Conservation (phyloP, 1,139 yeast genomes). For the Candida pseudoviswanathii region DNA sequence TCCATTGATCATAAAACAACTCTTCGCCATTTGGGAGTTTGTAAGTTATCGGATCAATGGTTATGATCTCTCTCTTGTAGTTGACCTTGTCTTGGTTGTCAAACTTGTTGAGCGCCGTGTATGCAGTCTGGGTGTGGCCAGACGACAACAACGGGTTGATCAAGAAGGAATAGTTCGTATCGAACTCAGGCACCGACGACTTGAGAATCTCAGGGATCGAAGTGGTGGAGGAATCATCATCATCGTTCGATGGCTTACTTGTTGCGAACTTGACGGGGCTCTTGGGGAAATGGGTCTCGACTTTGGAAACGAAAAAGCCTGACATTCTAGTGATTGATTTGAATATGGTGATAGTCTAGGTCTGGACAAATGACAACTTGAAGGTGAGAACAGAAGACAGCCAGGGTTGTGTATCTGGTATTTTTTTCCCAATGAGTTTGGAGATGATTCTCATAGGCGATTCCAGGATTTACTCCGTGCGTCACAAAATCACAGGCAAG, state of each 20-base stretch:
- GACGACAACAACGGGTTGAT: slow-evolving; percentile 42
- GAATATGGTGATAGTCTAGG: no score
- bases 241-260: slow-evolving; percentile 13
- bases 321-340: slow-evolving; percentile 1
- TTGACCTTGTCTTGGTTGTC: slow-evolving; percentile 36
- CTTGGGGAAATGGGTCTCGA: slow-evolving; percentile 28
- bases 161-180: slow-evolving; percentile 33
- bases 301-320: slow-evolving; percentile 25
- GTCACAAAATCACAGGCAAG: no score
- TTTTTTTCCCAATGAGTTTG: no score
- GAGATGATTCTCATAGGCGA: no score
- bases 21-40: slow-evolving; percentile 27
- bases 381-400: neutral
- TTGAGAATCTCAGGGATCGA: slow-evolving; percentile 32
- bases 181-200: slow-evolving; percentile 33
- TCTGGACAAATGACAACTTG: neutral
- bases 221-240: slow-evolving; percentile 5
- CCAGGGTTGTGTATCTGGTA: no score
- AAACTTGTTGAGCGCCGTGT: slow-evolving; percentile 43
- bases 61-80: slow-evolving; percentile 40
- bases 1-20: slow-evolving; percentile 43
- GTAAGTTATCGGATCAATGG: slow-evolving; percentile 35
- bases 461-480: no score
- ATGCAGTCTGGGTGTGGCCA: slow-evolving; percentile 52
- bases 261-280: slow-evolving; percentile 28